These are phyloP conservation scores for Stentor coeruleus DNA, from an alignment of 73 alveolate genomes.

Conservation along the genomic window DNA sequence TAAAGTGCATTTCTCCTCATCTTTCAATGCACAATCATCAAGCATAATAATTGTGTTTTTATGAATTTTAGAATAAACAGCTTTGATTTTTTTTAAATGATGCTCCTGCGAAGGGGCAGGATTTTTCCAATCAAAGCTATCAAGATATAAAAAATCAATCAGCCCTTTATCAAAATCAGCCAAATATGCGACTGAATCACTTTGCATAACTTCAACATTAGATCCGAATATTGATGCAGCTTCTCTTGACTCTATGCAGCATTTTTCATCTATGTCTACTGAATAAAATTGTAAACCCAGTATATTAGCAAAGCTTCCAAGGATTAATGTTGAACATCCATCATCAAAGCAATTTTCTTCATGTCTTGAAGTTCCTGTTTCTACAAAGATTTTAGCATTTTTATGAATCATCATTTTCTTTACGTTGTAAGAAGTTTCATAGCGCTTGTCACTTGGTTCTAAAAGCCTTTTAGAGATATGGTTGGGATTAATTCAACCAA, in stretches of 20 bases:
- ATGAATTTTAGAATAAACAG: background rate
- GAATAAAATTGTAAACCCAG: background rate
- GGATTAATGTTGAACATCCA: background rate
- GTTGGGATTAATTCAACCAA: too few relatives aligned
- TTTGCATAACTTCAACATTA: background rate
- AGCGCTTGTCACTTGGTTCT: constrained; percentile 11
- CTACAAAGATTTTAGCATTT: background rate
- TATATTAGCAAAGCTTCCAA: background rate
- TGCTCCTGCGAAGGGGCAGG: constrained; percentile 14
- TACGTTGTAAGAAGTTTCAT: background rate
- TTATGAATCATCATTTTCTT: background rate
- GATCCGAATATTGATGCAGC: background rate
- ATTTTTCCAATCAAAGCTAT: constrained; percentile 7
- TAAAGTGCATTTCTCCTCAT: constrained; percentile 8
- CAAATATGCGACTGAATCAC: background rate
- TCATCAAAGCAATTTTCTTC: background rate
- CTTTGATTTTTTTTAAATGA: background rate
- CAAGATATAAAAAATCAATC: constrained; percentile 11
- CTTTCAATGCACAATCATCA: constrained; percentile 1
- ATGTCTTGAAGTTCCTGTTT: background rate
- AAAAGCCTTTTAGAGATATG: background rate
- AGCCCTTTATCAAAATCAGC: background rate
- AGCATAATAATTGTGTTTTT: background rate
- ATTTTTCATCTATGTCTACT: background rate
- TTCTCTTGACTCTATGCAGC: background rate